Evolutionary conservation across 1,284 basidiomycete species (phyloP), one percentile per base, ranked within the genome.

Genomic region (Takashimella koratensis): DNA sequence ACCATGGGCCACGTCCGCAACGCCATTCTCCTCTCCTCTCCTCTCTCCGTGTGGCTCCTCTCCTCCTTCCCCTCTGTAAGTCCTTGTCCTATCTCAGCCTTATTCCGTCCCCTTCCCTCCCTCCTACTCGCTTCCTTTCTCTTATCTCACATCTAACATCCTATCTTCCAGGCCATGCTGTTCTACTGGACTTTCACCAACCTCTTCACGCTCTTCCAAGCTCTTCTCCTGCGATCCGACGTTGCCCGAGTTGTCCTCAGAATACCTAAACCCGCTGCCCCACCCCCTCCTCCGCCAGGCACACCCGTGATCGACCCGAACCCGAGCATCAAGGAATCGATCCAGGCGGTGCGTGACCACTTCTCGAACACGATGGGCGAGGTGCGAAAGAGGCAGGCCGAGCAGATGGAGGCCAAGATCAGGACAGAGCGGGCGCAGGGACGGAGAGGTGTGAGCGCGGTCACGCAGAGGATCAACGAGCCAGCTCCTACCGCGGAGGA

Each of bases 1-100:
- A 58, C 58, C n/a, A 82, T 84, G 68, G 83, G 80, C 21, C 87
- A 90, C 72, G 73, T 87, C 51, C 83, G 87, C 79, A 90, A 92
- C 67, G 73, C 79, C 47, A 80, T 95, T 67, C 82, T 87, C 3
- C 67, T 85, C 10, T 65, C 86, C 20, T 83, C 85, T 11, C 63
- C 88, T 36, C 61, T 79, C 21, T 79, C 83, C 25, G 73, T 89
- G 26, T 82, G 78, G 58, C 77, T 91, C 65, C 83, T 91, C 77
- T 71, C 76, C 19, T 70, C 73, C 50, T 80, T 89, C 58, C 71
- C 76, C 19, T 68, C 75, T 8, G 75, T 74, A 47, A 59, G 71
- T 67, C 23, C 25, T 42, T 19, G 10, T 20, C 20, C 2, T 16
- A 26, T 39, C 42, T 25, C 42, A 5, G 39, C 19, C 48, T 36